Base-by-base conservation (phyloP, 2,329 filamentous ascomycete species). In the Venturiaceae sp. region DNA sequence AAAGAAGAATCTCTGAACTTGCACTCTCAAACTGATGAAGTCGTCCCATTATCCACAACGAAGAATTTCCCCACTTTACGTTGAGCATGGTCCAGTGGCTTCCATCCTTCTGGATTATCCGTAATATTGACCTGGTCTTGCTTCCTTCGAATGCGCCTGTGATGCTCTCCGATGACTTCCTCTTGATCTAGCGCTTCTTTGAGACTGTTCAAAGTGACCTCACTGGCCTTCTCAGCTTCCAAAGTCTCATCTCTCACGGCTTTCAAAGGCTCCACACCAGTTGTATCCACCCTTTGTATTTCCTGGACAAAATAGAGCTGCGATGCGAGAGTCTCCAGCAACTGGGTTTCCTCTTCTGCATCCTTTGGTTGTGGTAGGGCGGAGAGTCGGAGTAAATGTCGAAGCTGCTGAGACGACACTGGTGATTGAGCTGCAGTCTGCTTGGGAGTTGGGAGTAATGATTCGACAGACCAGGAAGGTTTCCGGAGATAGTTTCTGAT, bases 291-390 rank as follows among this genome's bases (percentile, higher is more conserved):
- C 47, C 80, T 76, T 67, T 95, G 92, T 21, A 97, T 85, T 62
- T 90, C 83, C 61, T 83, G 85, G n/a, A 97, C 91, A 68, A 99
- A 99, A 66, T 88, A 86, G 0, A 99, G 81, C 69, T 99, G 94
- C 33, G 87, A 84, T 56, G 85, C 80, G 1, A 99, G 80, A 1
- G 86, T 92, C 23, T 80, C 69, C 3, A 95, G 80, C 83, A 96
- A 90, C 28, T 78, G 73, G 0, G 75, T 66, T 69, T 95, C 87
- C 65, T 91, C 85, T 55, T 77, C 77, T 1, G 75, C 63, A 1
- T 78, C 78, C 19, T 78, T 73, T 0, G 92, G 91, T 1, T 80
- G 80, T 0, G 92, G 91, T 0, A 99, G 85, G 14, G 92, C 92
- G 3, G 92, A 95, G 39, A 97, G 85, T 19, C 89, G 88, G 36